Base-by-base conservation (phyloP, 495 filamentous ascomycete species). In the Aeminium ludgeri region DNA sequence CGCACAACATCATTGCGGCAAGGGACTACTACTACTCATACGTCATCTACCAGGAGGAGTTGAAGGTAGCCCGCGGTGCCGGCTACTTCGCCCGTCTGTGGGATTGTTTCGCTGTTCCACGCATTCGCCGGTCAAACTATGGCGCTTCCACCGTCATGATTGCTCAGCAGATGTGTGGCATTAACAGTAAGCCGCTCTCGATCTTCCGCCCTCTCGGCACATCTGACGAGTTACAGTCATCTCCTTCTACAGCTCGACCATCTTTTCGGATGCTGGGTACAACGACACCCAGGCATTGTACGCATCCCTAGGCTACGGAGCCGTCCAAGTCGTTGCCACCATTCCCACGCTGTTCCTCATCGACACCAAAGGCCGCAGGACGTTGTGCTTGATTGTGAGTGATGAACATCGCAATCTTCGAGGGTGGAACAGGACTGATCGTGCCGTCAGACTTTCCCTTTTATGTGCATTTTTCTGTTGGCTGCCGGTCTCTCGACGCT, bases 141-240 rank as follows among this genome's bases (percentile, higher is more conserved):
- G 78, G 76, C 27, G 74, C 71, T 0, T 67, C 63, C 42, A 64
- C 68, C 1, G 77, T 84, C 38, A 82, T 82, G 72, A 67, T 82
- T 48, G 75, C 69, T 1, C 73, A 77, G 54, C 70, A 74, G 51
- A 68, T 73, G 65, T 71, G 68, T 42, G 69, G 67, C 20, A 58
- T 49, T 41, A 50, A 52, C 44, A 45, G 70, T 74, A 46, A 78
- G 76, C n/a, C 25, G 2, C 19, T 6, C 19, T 13, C 12, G 3
- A 11, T 36, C 27, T 1, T 31, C 7, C 20, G 39, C 46, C 50
- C 16, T 46, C 34, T 20, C 37, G 49, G 8, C 16, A 27, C 15
- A 25, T 13, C 31, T 20, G 13, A 35, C 40, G 17, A n/a, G 2
- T 31, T n/a, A 8, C 49, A 45, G 51, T 61, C 49, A 59, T 61